phyloP scores from a whole-genome alignment of 2,329 filamentous ascomycete species.

The Colletotrichum coccodes region DNA sequence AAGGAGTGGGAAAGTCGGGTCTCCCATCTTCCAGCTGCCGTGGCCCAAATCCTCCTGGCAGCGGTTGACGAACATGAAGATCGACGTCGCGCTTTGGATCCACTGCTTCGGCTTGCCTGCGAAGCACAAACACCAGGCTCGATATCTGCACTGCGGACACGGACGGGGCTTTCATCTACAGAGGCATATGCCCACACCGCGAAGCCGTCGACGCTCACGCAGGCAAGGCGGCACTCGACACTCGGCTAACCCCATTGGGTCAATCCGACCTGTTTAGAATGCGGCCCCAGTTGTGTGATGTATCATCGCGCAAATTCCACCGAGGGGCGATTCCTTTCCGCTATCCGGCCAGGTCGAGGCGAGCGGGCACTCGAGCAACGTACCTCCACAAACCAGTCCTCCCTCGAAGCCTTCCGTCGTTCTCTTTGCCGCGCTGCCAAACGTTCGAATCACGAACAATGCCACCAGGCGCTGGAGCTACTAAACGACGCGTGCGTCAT shows the following conservation, averaged over 20 bases:
- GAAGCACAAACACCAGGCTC: neutral
- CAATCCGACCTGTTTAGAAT: slow-evolving; percentile 1
- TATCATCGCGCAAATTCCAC: slow-evolving; percentile 26
- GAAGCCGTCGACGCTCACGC: slow-evolving; percentile 2
- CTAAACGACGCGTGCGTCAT: slow-evolving; percentile 16
- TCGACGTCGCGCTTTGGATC: slow-evolving; percentile 13
- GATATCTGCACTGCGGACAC: neutral
- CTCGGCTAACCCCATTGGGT: slow-evolving; percentile 23
- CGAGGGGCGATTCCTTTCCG: slow-evolving; percentile 25
- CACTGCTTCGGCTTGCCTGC: slow-evolving; percentile 12
- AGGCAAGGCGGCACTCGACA: slow-evolving; percentile 19
- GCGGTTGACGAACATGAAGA: slow-evolving; percentile 20
- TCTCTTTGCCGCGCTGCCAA: slow-evolving; percentile 6
- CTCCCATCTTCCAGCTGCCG: slow-evolving; percentile 9
- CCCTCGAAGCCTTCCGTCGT: slow-evolving; percentile 6
- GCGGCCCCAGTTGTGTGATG: neutral
- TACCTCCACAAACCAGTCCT: slow-evolving; percentile 19
- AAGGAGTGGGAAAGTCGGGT: slow-evolving; percentile 21
- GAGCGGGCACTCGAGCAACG: slow-evolving; percentile 9
- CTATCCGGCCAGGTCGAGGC: slow-evolving; percentile 16
- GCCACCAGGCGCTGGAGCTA: slow-evolving; percentile 6
- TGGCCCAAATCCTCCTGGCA: slow-evolving; percentile 13
- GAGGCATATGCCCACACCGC: neutral
- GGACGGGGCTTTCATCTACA: slow-evolving; percentile 9
- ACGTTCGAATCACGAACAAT: neutral